phyloP scores from a whole-genome alignment of 2,329 filamentous ascomycete genomes.

The Scedosporium minutisporum region DNA sequence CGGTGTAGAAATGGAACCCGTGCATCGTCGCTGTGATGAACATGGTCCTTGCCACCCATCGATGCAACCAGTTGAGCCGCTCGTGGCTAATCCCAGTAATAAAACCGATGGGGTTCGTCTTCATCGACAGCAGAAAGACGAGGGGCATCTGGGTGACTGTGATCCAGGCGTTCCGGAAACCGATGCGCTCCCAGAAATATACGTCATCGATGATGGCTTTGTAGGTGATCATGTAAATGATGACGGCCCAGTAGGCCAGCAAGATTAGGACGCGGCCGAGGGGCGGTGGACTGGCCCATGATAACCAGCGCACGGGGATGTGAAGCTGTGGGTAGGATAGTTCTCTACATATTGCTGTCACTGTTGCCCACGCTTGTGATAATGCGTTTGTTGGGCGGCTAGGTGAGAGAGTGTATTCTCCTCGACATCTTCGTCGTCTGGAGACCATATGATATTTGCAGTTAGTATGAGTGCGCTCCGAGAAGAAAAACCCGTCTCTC shows the following conservation, averaged over 20 bases:
- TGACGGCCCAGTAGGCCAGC: constrained; percentile 46
- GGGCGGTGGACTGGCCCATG: constrained; percentile 50
- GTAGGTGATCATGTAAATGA: constrained; percentile 47
- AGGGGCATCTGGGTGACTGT: constrained; percentile 55
- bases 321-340: constrained; percentile 45
- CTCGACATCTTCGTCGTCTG: constrained; percentile 37
- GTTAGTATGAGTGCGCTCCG: background rate
- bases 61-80: constrained; percentile 62
- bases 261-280: constrained; percentile 46
- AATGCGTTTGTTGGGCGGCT: constrained; percentile 38
- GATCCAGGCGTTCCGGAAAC: constrained; percentile 59
- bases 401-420: constrained; percentile 34
- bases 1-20: constrained; percentile 57
- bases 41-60: constrained; percentile 62
- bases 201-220: constrained; percentile 39
- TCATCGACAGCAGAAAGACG: constrained; percentile 52
- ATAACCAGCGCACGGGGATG: constrained; percentile 32
- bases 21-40: constrained; percentile 60
- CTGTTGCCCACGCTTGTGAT: constrained; percentile 46
- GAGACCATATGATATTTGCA: background rate
- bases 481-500: background rate
- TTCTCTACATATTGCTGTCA: constrained; percentile 48
- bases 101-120: constrained; percentile 48
- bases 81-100: constrained; percentile 58
- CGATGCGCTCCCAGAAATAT: constrained; percentile 55